A percentile compares a stretch with the other conserved stretches of the same genome.
Evolutionary conservation across 169 alveolate species (phyloP).

Genomic region (Eimeria acervulina): DNA sequence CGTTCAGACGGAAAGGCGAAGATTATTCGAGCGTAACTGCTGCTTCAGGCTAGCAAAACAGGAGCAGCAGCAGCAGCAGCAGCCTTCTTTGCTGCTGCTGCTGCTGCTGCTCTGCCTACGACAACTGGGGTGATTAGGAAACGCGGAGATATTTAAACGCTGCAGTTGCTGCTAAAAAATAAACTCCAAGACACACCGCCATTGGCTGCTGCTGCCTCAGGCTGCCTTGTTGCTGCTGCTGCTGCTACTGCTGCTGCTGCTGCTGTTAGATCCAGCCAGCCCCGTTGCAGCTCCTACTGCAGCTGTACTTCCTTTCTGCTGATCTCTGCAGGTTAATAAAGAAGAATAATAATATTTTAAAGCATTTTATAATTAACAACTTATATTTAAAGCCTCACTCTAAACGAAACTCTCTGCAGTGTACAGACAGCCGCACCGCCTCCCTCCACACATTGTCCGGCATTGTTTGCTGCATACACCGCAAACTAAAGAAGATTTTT

Average conservation of each 20-base stretch:
- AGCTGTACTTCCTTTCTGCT: neutral
- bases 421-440: neutral
- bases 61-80: neutral
- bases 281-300: neutral
- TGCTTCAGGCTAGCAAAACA: neutral
- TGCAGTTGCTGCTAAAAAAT: neutral
- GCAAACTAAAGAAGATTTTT: too few species aligned
- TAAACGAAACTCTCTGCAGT: too few species aligned
- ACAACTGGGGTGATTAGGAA: neutral
- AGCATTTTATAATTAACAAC: too few species aligned
- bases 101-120: neutral
- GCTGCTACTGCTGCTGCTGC: neutral
- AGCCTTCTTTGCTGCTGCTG: neutral
- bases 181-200: neutral
- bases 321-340: too few species aligned
- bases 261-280: neutral
- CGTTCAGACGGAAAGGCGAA: too few species aligned
- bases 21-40: neutral
- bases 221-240: neutral
- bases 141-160: neutral
- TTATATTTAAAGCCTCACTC: too few species aligned
- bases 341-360: too few species aligned
- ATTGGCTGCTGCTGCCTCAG: neutral
- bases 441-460: too few species aligned
- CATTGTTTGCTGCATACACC: too few species aligned